phyloP scores from a whole-genome alignment of 345 rosid genomes.

The Balakata baccata region DNA sequence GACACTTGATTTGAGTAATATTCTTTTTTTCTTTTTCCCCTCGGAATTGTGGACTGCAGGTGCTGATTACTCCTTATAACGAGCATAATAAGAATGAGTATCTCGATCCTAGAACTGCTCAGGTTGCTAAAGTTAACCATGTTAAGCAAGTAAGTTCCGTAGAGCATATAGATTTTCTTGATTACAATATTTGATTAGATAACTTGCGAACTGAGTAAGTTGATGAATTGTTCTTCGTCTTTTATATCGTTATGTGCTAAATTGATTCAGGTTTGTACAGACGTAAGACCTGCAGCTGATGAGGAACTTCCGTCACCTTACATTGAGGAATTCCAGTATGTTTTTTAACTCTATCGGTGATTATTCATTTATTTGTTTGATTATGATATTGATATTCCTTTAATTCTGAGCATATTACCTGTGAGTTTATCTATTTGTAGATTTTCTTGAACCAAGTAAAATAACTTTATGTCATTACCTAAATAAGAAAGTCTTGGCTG shows the following conservation, averaged over 20 bases:
- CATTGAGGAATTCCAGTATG: conserved; percentile 79
- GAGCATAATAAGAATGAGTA: conserved; percentile 63
- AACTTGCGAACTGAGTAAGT: neutral
- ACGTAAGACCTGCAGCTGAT: conserved; percentile 82
- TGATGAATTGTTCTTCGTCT: neutral
- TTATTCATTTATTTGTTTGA: conserved; percentile 2
- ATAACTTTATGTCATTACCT: too few species aligned
- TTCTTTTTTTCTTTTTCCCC: neutral
- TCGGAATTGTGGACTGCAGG: conserved; percentile 38
- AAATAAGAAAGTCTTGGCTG: too few species aligned
- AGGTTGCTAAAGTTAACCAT: conserved; percentile 84
- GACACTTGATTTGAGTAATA: too few species aligned
- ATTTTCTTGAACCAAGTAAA: neutral
- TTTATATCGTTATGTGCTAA: conserved; percentile 42
- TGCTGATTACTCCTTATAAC: conserved; percentile 60
- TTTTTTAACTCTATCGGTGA: neutral
- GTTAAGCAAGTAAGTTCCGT: conserved; percentile 69
- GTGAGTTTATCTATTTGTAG: too few species aligned
- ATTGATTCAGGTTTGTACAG: conserved; percentile 83
- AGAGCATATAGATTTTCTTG: neutral
- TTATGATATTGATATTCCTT: neutral
- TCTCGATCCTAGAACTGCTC: conserved; percentile 91
- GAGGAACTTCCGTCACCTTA: conserved; percentile 87
- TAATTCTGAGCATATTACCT: neutral
- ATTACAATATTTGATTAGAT: neutral